Evolutionary conservation across 108 stramenopile species (phyloP), one percentile per base, ranked within the genome.

Genomic region (Phaeodactylum tricornutum): DNA sequence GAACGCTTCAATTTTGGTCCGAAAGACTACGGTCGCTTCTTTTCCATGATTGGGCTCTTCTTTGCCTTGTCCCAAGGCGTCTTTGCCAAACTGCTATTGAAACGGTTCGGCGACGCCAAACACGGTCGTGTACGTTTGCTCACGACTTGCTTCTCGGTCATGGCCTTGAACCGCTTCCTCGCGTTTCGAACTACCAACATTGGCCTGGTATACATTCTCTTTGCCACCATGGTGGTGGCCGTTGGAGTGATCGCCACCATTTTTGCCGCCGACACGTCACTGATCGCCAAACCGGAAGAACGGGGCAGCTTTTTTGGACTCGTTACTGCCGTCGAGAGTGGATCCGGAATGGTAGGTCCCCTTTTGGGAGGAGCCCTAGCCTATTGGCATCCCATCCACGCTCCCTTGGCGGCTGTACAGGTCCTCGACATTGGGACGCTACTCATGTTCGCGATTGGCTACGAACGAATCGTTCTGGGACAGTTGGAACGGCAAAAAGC

Each of bases 21-120:
- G 12, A 48, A 44, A 7, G 75, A 89, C 7, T 81, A 89, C 48
- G 84, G 84, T 6, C 59, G 35, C 15, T 85, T 86, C 67, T 87
- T 88, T 73, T 61, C 65, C 21, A 84, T 84, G 35, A 72, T 93
- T 30, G 87, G 86, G 12, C 59, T 93, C 5, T 54, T 61, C 11
- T 93, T 81, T 66, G 84, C 92, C 0, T 31, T 88, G 32, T 72
- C 79, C 3, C 92, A 93, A 63, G 86, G 91, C 17, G 68, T 84
- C 27, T 25, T 82, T 1, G 80, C 92, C 36, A 86, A 84, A 52
- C 51, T 53, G 4, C 27, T 78, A 6, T 55, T 84, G 2, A 48
- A 67, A 29, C 24, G 43, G 1, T 62, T 69, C 42, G 81, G 72
- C 20, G 25, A 26, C 6, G 61, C 47, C 11, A 41, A 53, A 29